Conservation (phyloP, 805 yeast species). For the Metschnikowia aberdeeniae region DNA sequence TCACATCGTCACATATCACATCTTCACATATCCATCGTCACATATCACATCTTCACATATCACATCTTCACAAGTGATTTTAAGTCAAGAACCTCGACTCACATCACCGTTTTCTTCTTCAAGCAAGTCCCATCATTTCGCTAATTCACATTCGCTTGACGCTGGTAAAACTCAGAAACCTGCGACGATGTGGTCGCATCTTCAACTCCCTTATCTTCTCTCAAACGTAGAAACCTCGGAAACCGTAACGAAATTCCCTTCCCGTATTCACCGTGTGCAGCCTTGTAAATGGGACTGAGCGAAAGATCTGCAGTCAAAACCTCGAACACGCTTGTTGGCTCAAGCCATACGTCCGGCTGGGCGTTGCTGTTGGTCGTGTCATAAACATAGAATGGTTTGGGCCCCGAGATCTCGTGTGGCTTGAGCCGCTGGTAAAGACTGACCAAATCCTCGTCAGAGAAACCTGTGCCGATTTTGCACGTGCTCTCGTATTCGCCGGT, state of each 20-base stretch:
- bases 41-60: too few relatives aligned
- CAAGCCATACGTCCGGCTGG: conserved; percentile 91
- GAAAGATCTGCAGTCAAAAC: conserved; percentile 89
- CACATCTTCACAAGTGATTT: too few relatives aligned
- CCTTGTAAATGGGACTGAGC: conserved; percentile 83
- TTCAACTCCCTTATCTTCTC: conserved; percentile 83
- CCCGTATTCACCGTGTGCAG: conserved; percentile 68
- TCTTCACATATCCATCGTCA: too few relatives aligned
- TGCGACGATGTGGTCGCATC: conserved; percentile 86
- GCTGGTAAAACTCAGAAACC: conserved; percentile 75
- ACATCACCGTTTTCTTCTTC: neutral
- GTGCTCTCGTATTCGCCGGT: conserved; percentile 92
- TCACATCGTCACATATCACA: too few relatives aligned
- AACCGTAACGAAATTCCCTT: conserved; percentile 85
- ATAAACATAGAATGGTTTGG: conserved; percentile 65
- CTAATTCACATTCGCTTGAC: conserved; percentile 49
- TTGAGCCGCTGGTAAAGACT: conserved; percentile 56
- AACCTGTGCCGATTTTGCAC: conserved; percentile 97
- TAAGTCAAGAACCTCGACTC: too few relatives aligned
- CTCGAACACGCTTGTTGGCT: conserved; percentile 80
- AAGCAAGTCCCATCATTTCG: neutral
- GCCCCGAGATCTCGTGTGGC: conserved; percentile 59
- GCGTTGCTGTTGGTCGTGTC: conserved; percentile 60
- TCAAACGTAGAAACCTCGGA: conserved; percentile 76
- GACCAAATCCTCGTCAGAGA: conserved; percentile 77